phyloP scores from a whole-genome alignment of 1,139 yeast species.

The Ogataea hybrid region DNA sequence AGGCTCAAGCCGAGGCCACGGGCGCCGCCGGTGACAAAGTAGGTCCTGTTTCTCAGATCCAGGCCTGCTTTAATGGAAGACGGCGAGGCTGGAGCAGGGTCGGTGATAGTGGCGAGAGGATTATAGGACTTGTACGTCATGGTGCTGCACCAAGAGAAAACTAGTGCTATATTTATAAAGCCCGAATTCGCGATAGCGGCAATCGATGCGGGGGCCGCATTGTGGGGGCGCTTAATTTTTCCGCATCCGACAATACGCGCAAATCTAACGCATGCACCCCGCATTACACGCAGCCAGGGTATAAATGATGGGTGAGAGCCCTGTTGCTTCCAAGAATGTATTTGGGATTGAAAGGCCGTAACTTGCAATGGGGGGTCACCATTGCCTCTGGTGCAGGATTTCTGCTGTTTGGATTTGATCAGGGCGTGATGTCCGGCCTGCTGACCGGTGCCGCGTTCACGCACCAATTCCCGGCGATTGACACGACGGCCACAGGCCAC shows the following conservation, averaged over 20 bases:
- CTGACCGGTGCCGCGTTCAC: slow-evolving; percentile 61
- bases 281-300: background rate
- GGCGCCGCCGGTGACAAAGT: slow-evolving; percentile 19
- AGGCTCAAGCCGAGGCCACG: slow-evolving; percentile 16
- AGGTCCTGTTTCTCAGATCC: slow-evolving; percentile 12
- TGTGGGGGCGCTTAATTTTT: background rate
- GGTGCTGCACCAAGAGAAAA: background rate
- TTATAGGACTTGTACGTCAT: slow-evolving; percentile 11
- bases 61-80: slow-evolving; percentile 13
- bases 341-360: slow-evolving; percentile 47
- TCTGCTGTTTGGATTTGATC: slow-evolving; percentile 74
- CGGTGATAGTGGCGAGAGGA: slow-evolving; percentile 11
- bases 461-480: slow-evolving; percentile 55
- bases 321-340: slow-evolving; percentile 2
- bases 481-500: slow-evolving; percentile 15
- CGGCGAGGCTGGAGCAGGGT: slow-evolving; percentile 16
- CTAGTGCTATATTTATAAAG: slow-evolving; percentile 1
- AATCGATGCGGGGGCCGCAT: too few species aligned
- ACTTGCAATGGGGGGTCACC: slow-evolving; percentile 47
- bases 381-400: slow-evolving; percentile 63
- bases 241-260: background rate
- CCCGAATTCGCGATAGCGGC: background rate
- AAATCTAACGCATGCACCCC: slow-evolving; percentile 1
- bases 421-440: slow-evolving; percentile 74
- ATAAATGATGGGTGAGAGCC: background rate